phyloP scores from a whole-genome alignment of 2,329 filamentous ascomycete species.

The Tolypocladium album region DNA sequence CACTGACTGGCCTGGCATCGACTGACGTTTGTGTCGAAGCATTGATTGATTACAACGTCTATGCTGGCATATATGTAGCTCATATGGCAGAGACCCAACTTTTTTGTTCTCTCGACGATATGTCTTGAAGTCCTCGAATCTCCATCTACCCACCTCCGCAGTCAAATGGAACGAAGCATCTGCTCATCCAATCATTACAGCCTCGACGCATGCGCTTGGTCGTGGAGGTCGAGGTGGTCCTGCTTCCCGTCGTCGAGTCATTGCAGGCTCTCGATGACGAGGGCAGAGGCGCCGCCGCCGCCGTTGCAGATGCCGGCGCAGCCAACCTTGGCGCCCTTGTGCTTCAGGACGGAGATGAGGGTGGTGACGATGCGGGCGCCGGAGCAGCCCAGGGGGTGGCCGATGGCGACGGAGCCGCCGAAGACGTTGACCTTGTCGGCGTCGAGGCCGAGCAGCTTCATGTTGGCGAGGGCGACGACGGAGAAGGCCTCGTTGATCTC shows the following conservation, averaged over 20 bases:
- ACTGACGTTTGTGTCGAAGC: not conserved
- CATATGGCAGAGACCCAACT: not conserved
- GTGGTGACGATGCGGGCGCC: slow-evolving; percentile 91
- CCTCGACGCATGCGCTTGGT: slow-evolving; percentile 1
- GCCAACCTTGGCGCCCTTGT: slow-evolving; percentile 90
- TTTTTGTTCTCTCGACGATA: not conserved
- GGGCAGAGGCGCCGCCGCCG: slow-evolving; percentile 85
- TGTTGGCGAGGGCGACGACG: slow-evolving; percentile 90
- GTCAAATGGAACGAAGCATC: not conserved
- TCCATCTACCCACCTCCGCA: not conserved
- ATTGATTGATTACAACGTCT: not conserved
- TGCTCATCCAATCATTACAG: slow-evolving; percentile 4
- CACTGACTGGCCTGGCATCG: not conserved
- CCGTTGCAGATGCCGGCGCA: slow-evolving; percentile 96
- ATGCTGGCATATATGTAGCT: not conserved
- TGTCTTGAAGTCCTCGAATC: not conserved
- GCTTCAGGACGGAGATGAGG: slow-evolving; percentile 74
- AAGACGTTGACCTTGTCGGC: slow-evolving; percentile 90
- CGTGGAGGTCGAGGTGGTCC: slow-evolving; percentile 16
- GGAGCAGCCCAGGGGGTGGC: slow-evolving; percentile 87
- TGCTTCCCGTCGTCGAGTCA: slow-evolving; percentile 27
- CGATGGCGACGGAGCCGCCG: slow-evolving; percentile 89
- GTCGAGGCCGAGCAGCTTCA: slow-evolving; percentile 74
- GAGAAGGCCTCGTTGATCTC: slow-evolving; percentile 99
- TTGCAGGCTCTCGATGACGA: slow-evolving; percentile 73